Conservation (phyloP, 768 basidiomycete genomes). For the Leucocoprinus birnbaumii region DNA sequence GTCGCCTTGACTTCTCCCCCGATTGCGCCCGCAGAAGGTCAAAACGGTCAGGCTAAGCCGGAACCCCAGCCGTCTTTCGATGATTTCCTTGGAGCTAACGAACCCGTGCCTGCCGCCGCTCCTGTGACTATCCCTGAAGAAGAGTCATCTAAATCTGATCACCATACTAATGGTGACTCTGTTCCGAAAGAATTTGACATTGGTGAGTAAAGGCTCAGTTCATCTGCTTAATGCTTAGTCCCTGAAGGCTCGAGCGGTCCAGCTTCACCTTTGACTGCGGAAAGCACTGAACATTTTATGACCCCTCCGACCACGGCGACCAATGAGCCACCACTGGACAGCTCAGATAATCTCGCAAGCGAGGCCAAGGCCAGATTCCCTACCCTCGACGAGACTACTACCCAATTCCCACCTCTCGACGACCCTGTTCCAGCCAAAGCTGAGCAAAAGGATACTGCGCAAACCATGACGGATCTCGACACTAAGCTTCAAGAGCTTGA, state of each 20-base stretch:
- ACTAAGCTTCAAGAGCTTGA: constrained; percentile 55
- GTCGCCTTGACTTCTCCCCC: constrained; percentile 19
- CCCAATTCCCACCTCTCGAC: constrained; percentile 38
- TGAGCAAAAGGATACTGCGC: neutral
- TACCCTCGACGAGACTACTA: constrained; percentile 32
- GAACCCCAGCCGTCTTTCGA: constrained; percentile 2
- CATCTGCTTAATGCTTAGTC: neutral
- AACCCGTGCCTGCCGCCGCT: neutral
- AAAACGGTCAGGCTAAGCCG: constrained; percentile 7
- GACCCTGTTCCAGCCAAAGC: constrained; percentile 18
- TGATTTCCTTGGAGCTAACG: constrained; percentile 13
- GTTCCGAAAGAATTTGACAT: neutral
- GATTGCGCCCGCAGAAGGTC: neutral
- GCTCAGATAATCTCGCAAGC: constrained; percentile 12
- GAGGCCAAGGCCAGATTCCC: constrained; percentile 20
- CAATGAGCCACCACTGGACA: constrained; percentile 15
- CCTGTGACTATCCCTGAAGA: neutral
- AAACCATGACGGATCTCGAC: constrained; percentile 14
- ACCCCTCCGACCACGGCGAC: constrained; percentile 52
- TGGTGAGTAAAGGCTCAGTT: neutral
- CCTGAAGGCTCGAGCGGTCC: neutral
- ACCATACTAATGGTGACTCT: neutral
- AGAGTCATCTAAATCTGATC: constrained; percentile 3
- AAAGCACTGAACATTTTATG: constrained; percentile 52
- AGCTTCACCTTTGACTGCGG: constrained; percentile 26